Percentiles rank a stretch among this genome's conserved stretches.
phyloP scores from a whole-genome alignment of 345 rosid species.

The Eucalyptus tenuipes region DNA sequence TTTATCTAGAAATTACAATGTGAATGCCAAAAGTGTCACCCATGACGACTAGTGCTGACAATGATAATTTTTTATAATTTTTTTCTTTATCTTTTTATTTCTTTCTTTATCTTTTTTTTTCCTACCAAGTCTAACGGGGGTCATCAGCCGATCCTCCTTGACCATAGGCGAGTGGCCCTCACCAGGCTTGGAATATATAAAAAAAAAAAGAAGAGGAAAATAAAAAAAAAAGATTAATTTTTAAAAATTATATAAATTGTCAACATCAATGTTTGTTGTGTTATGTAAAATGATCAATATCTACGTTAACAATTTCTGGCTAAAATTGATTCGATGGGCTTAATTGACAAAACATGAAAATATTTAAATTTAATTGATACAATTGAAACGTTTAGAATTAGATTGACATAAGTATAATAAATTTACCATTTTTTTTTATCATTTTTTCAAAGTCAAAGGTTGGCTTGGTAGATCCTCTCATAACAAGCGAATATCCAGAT shows the following conservation, averaged over 20 bases:
- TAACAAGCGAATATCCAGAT: neutral
- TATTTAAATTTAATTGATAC: neutral
- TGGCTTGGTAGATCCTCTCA: neutral
- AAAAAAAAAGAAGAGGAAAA: accelerated
- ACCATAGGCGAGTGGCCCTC: neutral
- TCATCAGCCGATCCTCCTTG: accelerated
- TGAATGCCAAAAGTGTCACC: accelerated
- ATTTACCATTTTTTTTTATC: too few species aligned
- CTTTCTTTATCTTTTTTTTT: too few species aligned
- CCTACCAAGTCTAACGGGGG: neutral
- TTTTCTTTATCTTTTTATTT: too few species aligned
- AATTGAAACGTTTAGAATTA: too few species aligned
- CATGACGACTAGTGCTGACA: accelerated
- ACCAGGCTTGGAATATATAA: neutral
- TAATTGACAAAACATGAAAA: too few species aligned
- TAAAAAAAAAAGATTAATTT: too few species aligned
- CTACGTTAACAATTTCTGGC: accelerated
- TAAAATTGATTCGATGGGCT: accelerated
- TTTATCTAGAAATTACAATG: neutral
- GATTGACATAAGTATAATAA: too few species aligned
- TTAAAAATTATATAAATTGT: too few species aligned
- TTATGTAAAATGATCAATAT: accelerated
- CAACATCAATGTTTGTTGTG: accelerated
- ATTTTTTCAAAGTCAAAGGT: neutral
- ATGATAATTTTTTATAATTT: accelerated